Evolutionary conservation across 768 basidiomycete genomes (phyloP).

Genomic region (Russula foetens): DNA sequence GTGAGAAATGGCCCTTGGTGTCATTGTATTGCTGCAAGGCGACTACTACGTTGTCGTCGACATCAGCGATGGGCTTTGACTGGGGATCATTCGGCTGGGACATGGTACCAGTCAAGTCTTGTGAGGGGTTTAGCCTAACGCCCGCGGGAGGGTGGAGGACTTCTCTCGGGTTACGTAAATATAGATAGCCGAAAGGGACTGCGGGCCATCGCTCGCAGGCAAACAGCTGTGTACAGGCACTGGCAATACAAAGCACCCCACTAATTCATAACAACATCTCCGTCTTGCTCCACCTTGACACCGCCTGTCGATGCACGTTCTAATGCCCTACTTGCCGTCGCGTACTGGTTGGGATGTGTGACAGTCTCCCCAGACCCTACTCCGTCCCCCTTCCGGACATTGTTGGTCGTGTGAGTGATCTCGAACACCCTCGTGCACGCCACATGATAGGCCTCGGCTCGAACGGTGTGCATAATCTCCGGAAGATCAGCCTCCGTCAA

Average conservation of each 20-base stretch:
- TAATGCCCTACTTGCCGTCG: conserved; percentile 63
- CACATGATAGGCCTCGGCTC: conserved; percentile 80
- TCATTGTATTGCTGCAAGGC: conserved; percentile 78
- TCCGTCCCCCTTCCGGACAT: conserved; percentile 86
- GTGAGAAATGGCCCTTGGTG: conserved; percentile 92
- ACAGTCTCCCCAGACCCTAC: conserved; percentile 80
- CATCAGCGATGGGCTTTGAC: conserved; percentile 26
- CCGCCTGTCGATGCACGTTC: conserved; percentile 33
- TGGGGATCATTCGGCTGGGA: conserved; percentile 38
- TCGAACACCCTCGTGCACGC: conserved; percentile 98
- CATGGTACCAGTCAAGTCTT: conserved; percentile 29
- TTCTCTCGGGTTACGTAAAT: conserved; percentile 3
- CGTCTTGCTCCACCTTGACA: conserved; percentile 24
- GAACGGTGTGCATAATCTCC: conserved; percentile 77
- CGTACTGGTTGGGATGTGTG: conserved; percentile 91
- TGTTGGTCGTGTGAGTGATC: conserved; percentile 65
- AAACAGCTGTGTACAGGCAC: background rate
- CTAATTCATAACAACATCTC: conserved; percentile 29
- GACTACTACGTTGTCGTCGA: conserved; percentile 25
- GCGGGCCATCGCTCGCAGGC: too few species aligned
- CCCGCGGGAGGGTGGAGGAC: background rate
- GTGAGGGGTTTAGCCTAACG: background rate
- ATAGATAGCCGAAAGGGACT: too few species aligned
- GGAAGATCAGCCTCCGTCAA: conserved; percentile 61
- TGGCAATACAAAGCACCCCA: background rate